These are phyloP conservation scores for Myrica gale DNA, from an alignment of 306 rosid species.

Conservation along the genomic window DNA sequence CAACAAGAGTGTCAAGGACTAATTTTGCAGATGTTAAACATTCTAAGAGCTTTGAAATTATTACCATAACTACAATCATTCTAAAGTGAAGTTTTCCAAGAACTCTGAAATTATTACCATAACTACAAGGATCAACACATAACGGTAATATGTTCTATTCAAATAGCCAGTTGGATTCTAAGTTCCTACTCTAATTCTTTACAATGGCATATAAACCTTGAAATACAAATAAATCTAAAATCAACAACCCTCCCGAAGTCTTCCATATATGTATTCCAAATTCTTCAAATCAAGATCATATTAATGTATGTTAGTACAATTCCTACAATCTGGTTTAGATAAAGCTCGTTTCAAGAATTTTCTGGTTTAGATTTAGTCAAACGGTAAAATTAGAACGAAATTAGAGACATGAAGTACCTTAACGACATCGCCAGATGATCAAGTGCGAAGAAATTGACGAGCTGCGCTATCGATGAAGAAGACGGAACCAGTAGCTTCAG, in stretches of 20 bases:
- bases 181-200: too few species aligned
- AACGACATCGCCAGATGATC: slow-evolving; percentile 37
- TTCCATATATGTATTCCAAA: background rate
- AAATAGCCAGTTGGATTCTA: too few species aligned
- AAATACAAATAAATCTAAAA: background rate
- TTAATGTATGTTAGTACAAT: background rate
- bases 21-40: too few species aligned
- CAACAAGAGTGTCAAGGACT: too few species aligned
- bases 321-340: background rate
- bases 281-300: background rate
- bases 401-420: slow-evolving; percentile 29
- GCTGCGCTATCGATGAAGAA: slow-evolving; percentile 47
- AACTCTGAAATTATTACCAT: too few species aligned
- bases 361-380: background rate
- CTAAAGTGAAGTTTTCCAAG: too few species aligned
- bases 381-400: background rate
- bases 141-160: too few species aligned
- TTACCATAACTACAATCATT: too few species aligned
- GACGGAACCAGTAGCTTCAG: slow-evolving; percentile 33
- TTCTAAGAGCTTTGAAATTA: too few species aligned
- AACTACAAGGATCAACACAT: too few species aligned
- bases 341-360: background rate
- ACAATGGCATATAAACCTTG: background rate
- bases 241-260: background rate
- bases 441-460: slow-evolving; percentile 38